phyloP scores from a whole-genome alignment of 441 rosid species.

The Sinapis alba region DNA sequence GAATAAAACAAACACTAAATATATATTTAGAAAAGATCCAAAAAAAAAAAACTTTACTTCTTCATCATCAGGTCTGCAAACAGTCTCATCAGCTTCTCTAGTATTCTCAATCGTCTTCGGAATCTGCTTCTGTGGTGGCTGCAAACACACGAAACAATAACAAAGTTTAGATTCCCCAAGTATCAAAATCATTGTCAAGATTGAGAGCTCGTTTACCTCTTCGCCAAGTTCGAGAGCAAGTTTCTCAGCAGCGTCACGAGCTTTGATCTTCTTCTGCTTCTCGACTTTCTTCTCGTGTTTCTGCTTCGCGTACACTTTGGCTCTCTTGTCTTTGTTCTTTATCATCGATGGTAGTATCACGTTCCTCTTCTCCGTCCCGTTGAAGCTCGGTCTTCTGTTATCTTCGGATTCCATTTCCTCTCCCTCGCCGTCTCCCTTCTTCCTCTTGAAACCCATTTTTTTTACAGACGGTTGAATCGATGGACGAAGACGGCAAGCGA shows the following conservation, averaged over 20 bases:
- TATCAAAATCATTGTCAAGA: background rate
- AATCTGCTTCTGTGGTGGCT: constrained; percentile 70
- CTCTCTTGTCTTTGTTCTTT: constrained; percentile 90
- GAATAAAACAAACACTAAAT: too few species aligned
- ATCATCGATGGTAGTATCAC: constrained; percentile 83
- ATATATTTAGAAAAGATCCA: too few species aligned
- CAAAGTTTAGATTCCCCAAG: background rate
- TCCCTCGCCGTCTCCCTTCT: constrained; percentile 28
- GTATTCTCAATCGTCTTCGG: constrained; percentile 92
- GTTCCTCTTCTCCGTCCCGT: constrained; percentile 26
- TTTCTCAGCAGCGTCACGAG: constrained; percentile 78
- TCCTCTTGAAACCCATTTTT: constrained; percentile 42
- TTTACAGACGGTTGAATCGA: too few species aligned
- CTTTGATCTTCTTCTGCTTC: constrained; percentile 78
- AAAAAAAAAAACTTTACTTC: constrained; percentile 50
- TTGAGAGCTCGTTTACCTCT: constrained; percentile 51
- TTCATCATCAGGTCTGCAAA: constrained; percentile 87
- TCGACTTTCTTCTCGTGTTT: constrained; percentile 83
- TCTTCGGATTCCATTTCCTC: constrained; percentile 28
- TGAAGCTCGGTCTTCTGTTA: constrained; percentile 2
- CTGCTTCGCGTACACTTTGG: constrained; percentile 71
- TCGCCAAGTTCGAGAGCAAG: constrained; percentile 89
- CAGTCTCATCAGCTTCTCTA: constrained; percentile 82
- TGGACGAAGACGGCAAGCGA: too few species aligned
- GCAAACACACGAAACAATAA: background rate